Conservation (phyloP, 192 early-diverging fungal genomes). For the Chytriomyces hyalinus region DNA sequence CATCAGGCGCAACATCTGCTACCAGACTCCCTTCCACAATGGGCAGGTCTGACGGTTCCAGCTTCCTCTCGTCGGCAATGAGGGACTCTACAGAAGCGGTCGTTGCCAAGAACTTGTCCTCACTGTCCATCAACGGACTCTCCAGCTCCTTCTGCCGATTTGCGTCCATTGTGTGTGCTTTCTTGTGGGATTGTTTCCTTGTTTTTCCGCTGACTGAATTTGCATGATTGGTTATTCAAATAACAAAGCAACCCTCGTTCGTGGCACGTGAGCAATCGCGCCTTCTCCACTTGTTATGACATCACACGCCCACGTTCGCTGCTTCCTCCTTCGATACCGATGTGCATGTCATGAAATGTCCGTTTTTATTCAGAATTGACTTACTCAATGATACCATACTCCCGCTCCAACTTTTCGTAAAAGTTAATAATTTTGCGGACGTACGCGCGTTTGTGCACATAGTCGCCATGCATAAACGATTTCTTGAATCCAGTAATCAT, state of each 20-base stretch:
- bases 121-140: no score
- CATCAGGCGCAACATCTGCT: conserved; percentile 39
- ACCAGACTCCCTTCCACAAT: no score
- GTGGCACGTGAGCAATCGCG: neutral
- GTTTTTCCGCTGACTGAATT: neutral
- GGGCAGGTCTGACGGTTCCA: no score
- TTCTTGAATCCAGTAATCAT: conserved; percentile 29
- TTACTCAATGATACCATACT: neutral
- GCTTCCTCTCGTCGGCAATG: no score
- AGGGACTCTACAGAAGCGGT: no score
- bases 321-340: no score
- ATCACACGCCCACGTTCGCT: neutral
- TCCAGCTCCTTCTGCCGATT: neutral
- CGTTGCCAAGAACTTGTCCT: no score
- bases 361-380: neutral
- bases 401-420: conserved; percentile 19
- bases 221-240: neutral
- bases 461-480: conserved; percentile 24
- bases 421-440: conserved; percentile 13
- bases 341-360: neutral
- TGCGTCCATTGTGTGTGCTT: neutral
- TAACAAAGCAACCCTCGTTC: no score
- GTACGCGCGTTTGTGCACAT: conserved; percentile 19
- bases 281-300: neutral
- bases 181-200: neutral